Evolutionary conservation across 2,329 filamentous ascomycete genomes (phyloP).

Genomic region (Diaporthe destruens): DNA sequence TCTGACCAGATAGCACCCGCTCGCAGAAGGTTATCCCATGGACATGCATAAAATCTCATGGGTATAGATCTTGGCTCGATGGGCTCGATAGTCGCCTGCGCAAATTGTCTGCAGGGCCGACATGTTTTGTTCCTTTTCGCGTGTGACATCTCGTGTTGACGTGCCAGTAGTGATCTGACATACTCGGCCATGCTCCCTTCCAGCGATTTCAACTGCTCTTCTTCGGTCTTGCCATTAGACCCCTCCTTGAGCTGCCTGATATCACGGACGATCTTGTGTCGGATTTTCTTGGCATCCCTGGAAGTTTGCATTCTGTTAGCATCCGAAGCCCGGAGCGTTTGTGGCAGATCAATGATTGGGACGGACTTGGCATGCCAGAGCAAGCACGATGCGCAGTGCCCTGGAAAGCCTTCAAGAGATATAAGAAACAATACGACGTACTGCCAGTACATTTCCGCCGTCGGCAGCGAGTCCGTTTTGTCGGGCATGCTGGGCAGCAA

Average conservation of each 20-base stretch:
- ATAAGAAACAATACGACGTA: slow-evolving; percentile 19
- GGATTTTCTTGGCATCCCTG: slow-evolving; percentile 46
- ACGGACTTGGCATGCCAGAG: not conserved
- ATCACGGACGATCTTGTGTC: slow-evolving; percentile 46
- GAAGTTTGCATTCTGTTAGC: slow-evolving; percentile 20
- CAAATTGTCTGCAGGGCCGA: not conserved
- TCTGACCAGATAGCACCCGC: slow-evolving; percentile 16
- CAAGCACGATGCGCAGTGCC: not conserved
- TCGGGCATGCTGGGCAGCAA: slow-evolving; percentile 34
- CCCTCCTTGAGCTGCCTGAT: slow-evolving; percentile 47
- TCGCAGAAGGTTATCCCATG: not conserved
- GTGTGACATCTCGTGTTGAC: slow-evolving; percentile 11
- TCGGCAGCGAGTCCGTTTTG: slow-evolving; percentile 33
- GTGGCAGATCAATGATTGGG: not conserved
- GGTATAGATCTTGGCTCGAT: too few relatives aligned
- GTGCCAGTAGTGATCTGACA: slow-evolving; percentile 33
- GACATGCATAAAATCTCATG: not conserved
- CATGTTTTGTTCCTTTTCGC: slow-evolving; percentile 6
- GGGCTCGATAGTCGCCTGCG: not conserved
- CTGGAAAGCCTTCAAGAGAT: not conserved
- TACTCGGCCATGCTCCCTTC: slow-evolving; percentile 52
- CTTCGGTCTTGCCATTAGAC: slow-evolving; percentile 43
- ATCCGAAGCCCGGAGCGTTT: not conserved
- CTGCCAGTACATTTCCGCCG: slow-evolving; percentile 41
- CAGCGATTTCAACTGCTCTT: slow-evolving; percentile 48